Evolutionary conservation across 176 grass and related monocot species (phyloP).

Genomic region (Bolboschoenus planiculmis): DNA sequence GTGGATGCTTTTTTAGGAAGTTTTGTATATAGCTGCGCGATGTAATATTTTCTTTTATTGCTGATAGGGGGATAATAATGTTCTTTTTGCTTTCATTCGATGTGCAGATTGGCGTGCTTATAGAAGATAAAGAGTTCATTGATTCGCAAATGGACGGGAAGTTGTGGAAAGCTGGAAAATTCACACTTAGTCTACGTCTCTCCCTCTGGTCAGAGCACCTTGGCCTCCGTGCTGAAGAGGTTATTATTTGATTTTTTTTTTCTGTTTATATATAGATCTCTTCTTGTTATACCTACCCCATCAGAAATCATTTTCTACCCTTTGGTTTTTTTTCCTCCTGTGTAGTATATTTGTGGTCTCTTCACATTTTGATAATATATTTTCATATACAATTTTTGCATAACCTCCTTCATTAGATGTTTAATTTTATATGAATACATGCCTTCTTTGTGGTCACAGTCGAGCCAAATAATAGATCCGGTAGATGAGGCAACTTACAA

Average conservation of each 20-base stretch:
- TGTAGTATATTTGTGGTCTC: background rate
- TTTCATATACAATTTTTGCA: background rate
- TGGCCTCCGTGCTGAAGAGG: conserved; percentile 34
- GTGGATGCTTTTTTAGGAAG: too few species aligned
- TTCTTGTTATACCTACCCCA: background rate
- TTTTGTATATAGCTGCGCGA: too few species aligned
- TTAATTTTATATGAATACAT: conserved; percentile 8
- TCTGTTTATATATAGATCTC: background rate
- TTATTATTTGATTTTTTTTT: conserved; percentile 14
- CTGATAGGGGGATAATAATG: too few species aligned
- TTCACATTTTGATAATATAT: background rate
- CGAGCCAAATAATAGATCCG: conserved; percentile 53
- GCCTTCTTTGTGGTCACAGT: conserved; percentile 30
- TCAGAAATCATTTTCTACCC: background rate
- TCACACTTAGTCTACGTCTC: conserved; percentile 42
- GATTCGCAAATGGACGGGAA: conserved; percentile 34
- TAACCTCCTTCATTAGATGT: background rate
- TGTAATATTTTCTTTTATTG: too few species aligned
- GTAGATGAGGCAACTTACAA: conserved; percentile 47
- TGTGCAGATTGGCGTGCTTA: conserved; percentile 42
- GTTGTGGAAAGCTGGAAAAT: conserved; percentile 45
- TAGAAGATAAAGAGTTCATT: conserved; percentile 47
- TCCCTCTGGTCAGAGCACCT: conserved; percentile 45
- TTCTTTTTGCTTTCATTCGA: background rate
- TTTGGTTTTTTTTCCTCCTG: background rate